Evolutionary conservation across 2,329 filamentous ascomycete genomes (phyloP), one percentile per base, ranked within the genome.

Genomic region (Magnaporthiopsis rhizophila): DNA sequence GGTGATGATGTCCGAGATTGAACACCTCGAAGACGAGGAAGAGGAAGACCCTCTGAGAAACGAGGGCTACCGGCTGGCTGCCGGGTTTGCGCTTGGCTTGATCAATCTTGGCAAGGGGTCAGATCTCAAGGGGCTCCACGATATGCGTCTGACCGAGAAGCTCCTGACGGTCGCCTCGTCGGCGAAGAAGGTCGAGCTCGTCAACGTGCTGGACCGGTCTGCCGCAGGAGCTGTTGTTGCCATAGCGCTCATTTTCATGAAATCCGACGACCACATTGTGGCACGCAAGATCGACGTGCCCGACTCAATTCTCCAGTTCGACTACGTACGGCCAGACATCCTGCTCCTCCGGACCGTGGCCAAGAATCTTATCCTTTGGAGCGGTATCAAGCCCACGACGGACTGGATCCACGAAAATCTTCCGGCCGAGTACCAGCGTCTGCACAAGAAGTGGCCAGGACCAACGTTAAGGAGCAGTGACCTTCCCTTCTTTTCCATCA

Each of bases 1-100:
- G 74, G 92, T 98, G 24, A 97, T 99, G 92, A 86, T 99, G 62
- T 98, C 94, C 0, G 95, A 99, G 74, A 95, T 99, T 66, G 92
- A 97, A 73, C 89, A 93, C 67, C 91, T 92, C 62, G 92, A 95
- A 59, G 79, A 82, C 32, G 84, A 90, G 53, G 90, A 94, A 63
- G 93, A 97, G 66, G 89, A 93, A 65, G 91, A 97, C 70, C 87
- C 88, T 28, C 78, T 98, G 61, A 87, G 94, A 30, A 94, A 96
- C 72, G 95, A 99, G 78, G 93, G 93, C n/a, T 99, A 99, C 75
- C 88, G 96, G 57, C 83, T 99, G 50, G 93, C 95, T 11, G 93
- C 96, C 24, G 96, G 95, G 0, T 97, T 97, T 71, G 89, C 96
- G 0, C 82, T 99, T 0, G 95, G 95, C 0, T 88, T 96, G 69